Base-by-base conservation (phyloP, 805 yeast genomes). In the Yarrowia phangngaensis region DNA sequence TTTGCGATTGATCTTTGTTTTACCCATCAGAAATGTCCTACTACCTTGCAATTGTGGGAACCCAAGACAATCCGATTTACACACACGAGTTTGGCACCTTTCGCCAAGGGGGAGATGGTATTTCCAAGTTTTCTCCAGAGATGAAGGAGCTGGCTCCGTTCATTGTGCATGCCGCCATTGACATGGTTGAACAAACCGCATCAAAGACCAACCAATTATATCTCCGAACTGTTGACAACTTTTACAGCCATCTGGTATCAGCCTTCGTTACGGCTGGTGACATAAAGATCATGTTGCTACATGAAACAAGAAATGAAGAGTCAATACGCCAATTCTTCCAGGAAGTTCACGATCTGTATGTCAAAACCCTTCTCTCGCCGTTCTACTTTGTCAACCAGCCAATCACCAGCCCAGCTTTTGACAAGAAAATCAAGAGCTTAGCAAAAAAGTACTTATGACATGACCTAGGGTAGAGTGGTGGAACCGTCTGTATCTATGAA, bases 161-260 rank as follows among this genome's bases (percentile, higher is more conserved):
- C 59, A 80, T 92, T 20, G 75, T 89, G 26, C 95, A 92, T 60
- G 77, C 96, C 1, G 79, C 97, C 2, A 66, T 92, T 27, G 98
- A 92, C 63, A 72, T 92, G n/a, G 79, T 92, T 0, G 96, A 92
- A 55, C 95, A 89, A 58, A 66, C 79, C 2, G 97, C 88, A 61
- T 88, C 95, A 90, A 75, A 77, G 38, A 71, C 76, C 8, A 77
- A 72, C 54, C 70, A 74, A 33, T 70, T 83, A 54, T 82, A 84
- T 59, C 67, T 88, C 54, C 89, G 90, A 35, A 76, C 76, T 34
- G 76, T 90, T 14, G 98, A 92, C 65, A 79, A 81, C 27, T 90
- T 87, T 64, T 86, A 89, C 63, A 94, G 92, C 4, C 78, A 80
- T 55, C 69, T 73, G 38, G 77, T 90, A n/a, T 84, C 87, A 50